Base-by-base conservation (phyloP, 148 eudicot species). In the Persicaria tinctoria region DNA sequence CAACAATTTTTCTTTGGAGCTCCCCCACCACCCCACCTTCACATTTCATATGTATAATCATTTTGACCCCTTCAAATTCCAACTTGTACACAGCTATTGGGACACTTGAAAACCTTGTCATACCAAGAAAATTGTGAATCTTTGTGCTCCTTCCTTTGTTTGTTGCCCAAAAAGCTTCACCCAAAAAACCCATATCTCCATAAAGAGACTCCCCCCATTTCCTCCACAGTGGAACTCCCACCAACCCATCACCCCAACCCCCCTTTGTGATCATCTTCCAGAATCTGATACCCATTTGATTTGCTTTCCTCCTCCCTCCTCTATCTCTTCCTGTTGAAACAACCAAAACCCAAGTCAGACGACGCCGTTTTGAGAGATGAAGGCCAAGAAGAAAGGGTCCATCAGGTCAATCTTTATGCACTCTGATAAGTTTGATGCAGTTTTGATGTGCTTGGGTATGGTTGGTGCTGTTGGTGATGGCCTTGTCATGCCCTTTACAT, bases 381-480 rank as follows among this genome's bases (percentile, higher is more conserved):
- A 66, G 14, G 48, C 18, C 17, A 66, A 66, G 70, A 66, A n/a
- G 18, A 66, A 41, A 66, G 74, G 74, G 5, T 71, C 74, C 8
- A 45, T 70, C 6, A 46, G 53, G 32, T 6, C 12, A 17, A 50
- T 71, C 74, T 71, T 71, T 23, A 18, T 71, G 74, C 74, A 71
- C 14, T 47, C 74, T 0, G 74, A 71, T 50, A 50, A 50, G 7
- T 8, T 71, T 18, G 74, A 71, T 71, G 41, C 14, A 23, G 51
- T 71, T 18, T 71, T 71, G 55, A 71, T 71, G 74, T 20, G 8
- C 6, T 71, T 71, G 14, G 74, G 74, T 2, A 17, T 50, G 10
- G n/a, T 9, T 23, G 74, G 74, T 17, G 74, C 74, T 50, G 41
- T 71, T 17, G 74, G 54, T 6, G 74, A 71, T 71, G 74, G 74